A percentile compares a stretch with the other conserved stretches of the same genome.
These are phyloP conservation scores for Acarospora socialis DNA, from an alignment of 2,329 filamentous ascomycete species.

Conservation along the genomic window DNA sequence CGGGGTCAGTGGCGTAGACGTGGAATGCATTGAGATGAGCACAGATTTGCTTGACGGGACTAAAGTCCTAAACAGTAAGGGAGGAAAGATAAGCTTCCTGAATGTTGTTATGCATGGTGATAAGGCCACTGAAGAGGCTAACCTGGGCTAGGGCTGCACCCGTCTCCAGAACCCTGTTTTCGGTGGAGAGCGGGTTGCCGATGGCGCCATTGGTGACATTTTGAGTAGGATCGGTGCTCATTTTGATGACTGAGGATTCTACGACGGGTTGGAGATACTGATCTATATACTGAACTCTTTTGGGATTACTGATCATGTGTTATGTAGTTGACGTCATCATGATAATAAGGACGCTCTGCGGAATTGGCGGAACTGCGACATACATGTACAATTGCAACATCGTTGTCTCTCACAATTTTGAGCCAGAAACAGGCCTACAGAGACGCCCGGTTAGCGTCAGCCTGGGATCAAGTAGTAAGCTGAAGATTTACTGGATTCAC, in stretches of 20 bases:
- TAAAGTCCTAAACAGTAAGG: slow-evolving; percentile 31
- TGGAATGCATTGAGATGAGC: slow-evolving; percentile 82
- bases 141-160: slow-evolving; percentile 19
- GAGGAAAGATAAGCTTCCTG: slow-evolving; percentile 18
- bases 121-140: neutral
- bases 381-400: too few relatives aligned
- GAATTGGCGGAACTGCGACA: too few relatives aligned
- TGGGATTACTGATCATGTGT: too few relatives aligned
- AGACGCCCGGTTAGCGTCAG: neutral
- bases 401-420: neutral
- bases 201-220: slow-evolving; percentile 14
- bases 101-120: slow-evolving; percentile 11
- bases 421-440: neutral
- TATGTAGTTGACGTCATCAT: too few relatives aligned
- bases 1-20: slow-evolving; percentile 59
- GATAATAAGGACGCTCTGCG: too few relatives aligned
- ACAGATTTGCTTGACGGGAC: slow-evolving; percentile 59
- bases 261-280: too few relatives aligned
- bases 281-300: too few relatives aligned
- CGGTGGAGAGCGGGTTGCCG: slow-evolving; percentile 21
- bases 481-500: slow-evolving; percentile 16
- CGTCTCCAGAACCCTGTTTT: slow-evolving; percentile 25
- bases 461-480: neutral
- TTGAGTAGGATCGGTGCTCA: neutral
- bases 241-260: neutral